Evolutionary conservation across 1,284 basidiomycete species (phyloP).

Genomic region (Xerocomus nothofagi): DNA sequence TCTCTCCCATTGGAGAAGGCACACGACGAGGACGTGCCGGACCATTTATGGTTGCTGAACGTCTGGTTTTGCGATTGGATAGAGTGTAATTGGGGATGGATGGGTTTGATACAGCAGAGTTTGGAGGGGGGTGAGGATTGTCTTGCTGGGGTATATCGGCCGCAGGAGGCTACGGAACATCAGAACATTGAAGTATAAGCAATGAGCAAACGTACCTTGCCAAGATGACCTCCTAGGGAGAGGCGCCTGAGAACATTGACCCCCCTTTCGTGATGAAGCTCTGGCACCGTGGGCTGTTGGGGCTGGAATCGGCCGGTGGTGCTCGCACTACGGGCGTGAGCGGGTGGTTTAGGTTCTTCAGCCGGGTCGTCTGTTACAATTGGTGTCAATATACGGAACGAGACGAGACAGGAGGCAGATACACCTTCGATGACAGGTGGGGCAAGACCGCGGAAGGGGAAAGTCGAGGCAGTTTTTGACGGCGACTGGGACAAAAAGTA

Average conservation of each 20-base stretch:
- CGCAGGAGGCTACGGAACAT: conserved; percentile 10
- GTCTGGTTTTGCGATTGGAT: conserved; percentile 44
- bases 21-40: conserved; percentile 53
- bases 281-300: conserved; percentile 37
- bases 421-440: conserved; percentile 63
- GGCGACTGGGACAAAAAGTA: conserved; percentile 68
- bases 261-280: conserved; percentile 59
- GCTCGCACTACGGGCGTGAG: conserved; percentile 52
- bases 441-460: conserved; percentile 61
- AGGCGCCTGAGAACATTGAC: conserved; percentile 68
- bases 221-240: conserved; percentile 60
- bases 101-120: conserved; percentile 37
- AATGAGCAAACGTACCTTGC: conserved; percentile 46
- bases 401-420: background rate
- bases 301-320: conserved; percentile 50
- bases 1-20: conserved; percentile 83
- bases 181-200: background rate
- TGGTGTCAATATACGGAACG: background rate
- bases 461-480: conserved; percentile 42
- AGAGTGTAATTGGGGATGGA: conserved; percentile 6
- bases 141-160: conserved; percentile 19
- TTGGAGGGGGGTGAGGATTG: conserved; percentile 48
- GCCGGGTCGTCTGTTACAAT: conserved; percentile 36
- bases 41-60: conserved; percentile 60
- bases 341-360: conserved; percentile 44